Evolutionary conservation across 2,329 filamentous ascomycete genomes (phyloP), one percentile per base, ranked within the genome.

Genomic region (Calonectria henricotiae): DNA sequence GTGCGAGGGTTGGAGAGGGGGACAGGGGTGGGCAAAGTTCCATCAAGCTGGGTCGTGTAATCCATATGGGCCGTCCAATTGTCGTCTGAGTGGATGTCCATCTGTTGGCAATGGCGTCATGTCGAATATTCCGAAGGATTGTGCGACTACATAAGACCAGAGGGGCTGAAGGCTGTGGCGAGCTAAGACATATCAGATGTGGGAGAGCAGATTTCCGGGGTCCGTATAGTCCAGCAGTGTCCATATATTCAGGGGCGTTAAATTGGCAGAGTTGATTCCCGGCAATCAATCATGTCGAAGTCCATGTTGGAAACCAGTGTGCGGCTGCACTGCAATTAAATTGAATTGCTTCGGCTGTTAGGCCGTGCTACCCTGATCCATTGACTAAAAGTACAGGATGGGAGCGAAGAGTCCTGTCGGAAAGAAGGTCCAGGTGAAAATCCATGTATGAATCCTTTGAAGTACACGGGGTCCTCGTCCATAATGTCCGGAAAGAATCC

Each of bases 241-340:
- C 67, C 69, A 73, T 73, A 61, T n/a, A 8, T 39, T 58, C 51
- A 58, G 51, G 51, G 51, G 32, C 32, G 51, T 37, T 8, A 13
- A 23, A 54, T 54, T 67, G 49, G 17, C 17, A 46, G 30, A 58
- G 67, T 17, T 60, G 58, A n/a, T 58, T 58, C 63, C 65, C 66
- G 66, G 58, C 25, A 71, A 35, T 51, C 51, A 11, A 72, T 49
- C 44, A 62, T 47, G 54, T 65, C 27, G 44, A 17, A 39, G 47
- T 74, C 75, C 71, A 65, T 67, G 41, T 61, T 55, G 43, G 58
- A 32, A 39, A 55, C 62, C 67, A 75, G 77, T 78, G 78, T 78
- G 80, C 79, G 78, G 77, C 70, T 76, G 80, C 80, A 80, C 75
- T 63, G 78, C 80, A 80, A 81, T 80, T 71, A 69, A 75, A 80